Evolutionary conservation across 805 yeast species (phyloP), one percentile per base, ranked within the genome.

Genomic region (Komagataella kurtzmanii): DNA sequence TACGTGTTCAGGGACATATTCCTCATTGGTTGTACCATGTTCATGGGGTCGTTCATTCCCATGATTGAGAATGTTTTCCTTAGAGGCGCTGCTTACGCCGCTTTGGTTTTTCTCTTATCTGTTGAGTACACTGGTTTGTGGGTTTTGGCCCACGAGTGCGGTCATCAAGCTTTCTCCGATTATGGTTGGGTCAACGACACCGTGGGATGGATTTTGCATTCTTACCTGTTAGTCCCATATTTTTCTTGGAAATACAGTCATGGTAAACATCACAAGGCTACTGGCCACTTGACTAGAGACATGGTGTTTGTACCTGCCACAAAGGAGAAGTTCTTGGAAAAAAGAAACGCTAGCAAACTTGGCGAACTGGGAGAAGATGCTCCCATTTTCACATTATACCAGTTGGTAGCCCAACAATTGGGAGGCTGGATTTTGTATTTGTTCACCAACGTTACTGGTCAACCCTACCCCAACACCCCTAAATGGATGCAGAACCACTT

Each of bases 61-160:
- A 54, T 63, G 55, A 59, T 83, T 47, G 74, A 77, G 18, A 65
- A 65, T 54, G 57, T 59, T 43, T 56, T 63, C 10, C 60, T 73
- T 6, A 75, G 93, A 56, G 74, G 75, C 53, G 63, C 69, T 6
- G 75, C 77, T 49, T 86, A 93, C 91, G 57, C 72, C 45, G 66
- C 63, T 17, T 81, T 84, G 61, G 65, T 79, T 17, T 61, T 74
- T 51, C 61, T 69, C 47, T 77, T 79, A 59, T 88, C 91, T 24
- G 69, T 86, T 52, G 77, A 84, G 54, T 81, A 82, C 53, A 82
- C 89, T 30, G 95, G 95, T 48, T 51, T 83, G 49, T 87, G 95
- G 95, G 84, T 87, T 49, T 63, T 87, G 69, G 93, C 95, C 51
- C 96, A 87, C 67, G 96, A 87, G 68, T 87, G 96, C 73, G 96